These are phyloP conservation scores for Scedosporium dehoogii DNA, from an alignment of 2,329 filamentous ascomycete species.

Conservation along the genomic window DNA sequence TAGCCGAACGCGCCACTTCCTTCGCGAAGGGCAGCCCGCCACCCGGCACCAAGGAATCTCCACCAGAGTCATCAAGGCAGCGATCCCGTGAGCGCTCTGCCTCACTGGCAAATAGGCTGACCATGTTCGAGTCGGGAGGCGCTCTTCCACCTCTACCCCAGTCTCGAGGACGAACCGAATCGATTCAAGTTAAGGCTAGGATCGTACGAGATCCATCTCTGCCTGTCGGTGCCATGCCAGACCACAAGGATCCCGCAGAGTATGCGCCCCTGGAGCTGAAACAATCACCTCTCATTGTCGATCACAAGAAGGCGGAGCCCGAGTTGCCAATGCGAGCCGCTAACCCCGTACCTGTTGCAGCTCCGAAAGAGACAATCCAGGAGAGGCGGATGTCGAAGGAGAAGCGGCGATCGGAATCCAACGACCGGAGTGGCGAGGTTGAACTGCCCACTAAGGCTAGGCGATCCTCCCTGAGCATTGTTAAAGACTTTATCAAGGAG, in stretches of 20 bases:
- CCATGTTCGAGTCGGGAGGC: conserved; percentile 38
- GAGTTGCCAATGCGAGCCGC: conserved; percentile 13
- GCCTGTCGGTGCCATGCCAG: conserved; percentile 27
- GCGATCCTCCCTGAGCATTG: conserved; percentile 49
- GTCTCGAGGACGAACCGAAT: conserved; percentile 52
- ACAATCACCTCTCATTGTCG: conserved; percentile 49
- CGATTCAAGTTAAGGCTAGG: conserved; percentile 78
- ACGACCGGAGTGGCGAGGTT: conserved; percentile 22
- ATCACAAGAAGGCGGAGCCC: conserved; percentile 37
- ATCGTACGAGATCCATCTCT: conserved; percentile 60
- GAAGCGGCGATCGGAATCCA: conserved; percentile 23
- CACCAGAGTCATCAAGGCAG: conserved; percentile 29
- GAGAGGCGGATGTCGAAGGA: conserved; percentile 38
- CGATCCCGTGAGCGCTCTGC: conserved; percentile 36
- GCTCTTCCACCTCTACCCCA: conserved; percentile 17
- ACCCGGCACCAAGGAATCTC: conserved; percentile 33
- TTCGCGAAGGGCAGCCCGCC: conserved; percentile 24
- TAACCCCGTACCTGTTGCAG: conserved; percentile 15
- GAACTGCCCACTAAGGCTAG: conserved; percentile 27
- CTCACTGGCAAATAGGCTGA: conserved; percentile 45
- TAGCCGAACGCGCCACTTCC: conserved; percentile 32
- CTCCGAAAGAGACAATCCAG: conserved; percentile 34
- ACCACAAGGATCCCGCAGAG: conserved; percentile 32
- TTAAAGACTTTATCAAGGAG: conserved; percentile 53
- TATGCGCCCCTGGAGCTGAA: conserved; percentile 41